These are phyloP conservation scores for Asterionellopsis glacialis DNA, from an alignment of 108 stramenopile genomes.

Conservation along the genomic window DNA sequence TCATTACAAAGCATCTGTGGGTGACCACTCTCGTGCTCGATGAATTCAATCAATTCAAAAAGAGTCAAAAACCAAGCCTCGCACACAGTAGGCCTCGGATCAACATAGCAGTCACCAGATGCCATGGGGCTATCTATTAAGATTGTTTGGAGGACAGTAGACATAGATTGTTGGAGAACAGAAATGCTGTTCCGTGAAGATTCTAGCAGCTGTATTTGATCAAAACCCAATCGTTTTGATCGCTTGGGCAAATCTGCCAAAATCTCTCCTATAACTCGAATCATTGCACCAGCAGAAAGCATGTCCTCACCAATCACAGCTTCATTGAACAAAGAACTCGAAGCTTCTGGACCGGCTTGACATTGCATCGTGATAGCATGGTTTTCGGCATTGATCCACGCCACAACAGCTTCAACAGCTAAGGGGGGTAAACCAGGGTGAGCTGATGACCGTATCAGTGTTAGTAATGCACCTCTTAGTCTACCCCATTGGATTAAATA, in stretches of 20 bases:
- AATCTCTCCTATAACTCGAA: constrained; percentile 30
- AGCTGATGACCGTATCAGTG: constrained; percentile 31
- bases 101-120: constrained; percentile 29
- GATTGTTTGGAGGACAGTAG: constrained; percentile 6
- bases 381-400: constrained; percentile 56
- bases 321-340: constrained; percentile 56
- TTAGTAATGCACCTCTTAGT: constrained; percentile 50
- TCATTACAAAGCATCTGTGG: not conserved
- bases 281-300: constrained; percentile 57
- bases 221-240: not conserved
- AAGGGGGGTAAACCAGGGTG: constrained; percentile 32
- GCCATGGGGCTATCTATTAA: constrained; percentile 14
- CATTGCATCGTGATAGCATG: constrained; percentile 45
- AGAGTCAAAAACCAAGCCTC: constrained; percentile 71
- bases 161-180: constrained; percentile 26
- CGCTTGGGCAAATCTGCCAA: not conserved
- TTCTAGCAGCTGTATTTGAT: not conserved
- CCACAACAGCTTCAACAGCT: constrained; percentile 19
- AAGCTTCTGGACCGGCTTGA: constrained; percentile 28
- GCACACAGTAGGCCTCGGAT: constrained; percentile 63
- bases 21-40: not conserved
- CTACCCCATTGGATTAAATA: constrained; percentile 56
- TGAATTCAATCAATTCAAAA: not conserved
- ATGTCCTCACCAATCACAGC: constrained; percentile 58
- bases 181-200: constrained; percentile 18